Evolutionary conservation across 805 yeast genomes (phyloP).

Genomic region (Teunomyces tritomae): DNA sequence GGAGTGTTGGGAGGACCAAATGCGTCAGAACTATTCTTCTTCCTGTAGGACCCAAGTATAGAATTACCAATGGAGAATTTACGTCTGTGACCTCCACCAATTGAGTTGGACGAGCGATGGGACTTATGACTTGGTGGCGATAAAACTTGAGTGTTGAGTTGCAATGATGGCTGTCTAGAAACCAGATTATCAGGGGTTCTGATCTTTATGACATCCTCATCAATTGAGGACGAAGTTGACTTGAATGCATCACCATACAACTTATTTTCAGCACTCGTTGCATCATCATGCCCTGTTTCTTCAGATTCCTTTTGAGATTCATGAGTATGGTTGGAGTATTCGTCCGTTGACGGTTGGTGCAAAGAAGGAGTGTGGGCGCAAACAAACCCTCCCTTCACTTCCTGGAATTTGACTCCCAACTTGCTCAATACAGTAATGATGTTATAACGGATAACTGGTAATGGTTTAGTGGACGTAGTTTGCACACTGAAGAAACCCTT

Average conservation of each 20-base stretch:
- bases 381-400: conserved; percentile 90
- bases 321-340: conserved; percentile 14
- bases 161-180: conserved; percentile 39
- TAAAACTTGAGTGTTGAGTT: conserved; percentile 26
- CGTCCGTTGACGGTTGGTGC: conserved; percentile 11
- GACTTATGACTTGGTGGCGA: conserved; percentile 29
- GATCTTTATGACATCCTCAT: conserved; percentile 15
- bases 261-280: conserved; percentile 29
- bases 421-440: conserved; percentile 73
- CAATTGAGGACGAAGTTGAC: conserved; percentile 31
- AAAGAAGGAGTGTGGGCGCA: conserved; percentile 68
- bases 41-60: conserved; percentile 46
- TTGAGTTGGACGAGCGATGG: conserved; percentile 39
- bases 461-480: conserved; percentile 88
- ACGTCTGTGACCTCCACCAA: conserved; percentile 48
- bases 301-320: conserved; percentile 18
- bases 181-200: conserved; percentile 30
- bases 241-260: conserved; percentile 42
- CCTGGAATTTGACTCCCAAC: conserved; percentile 78
- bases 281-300: conserved; percentile 14
- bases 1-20: conserved; percentile 56
- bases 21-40: conserved; percentile 44
- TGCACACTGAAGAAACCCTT: conserved; percentile 94
- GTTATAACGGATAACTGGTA: conserved; percentile 83
- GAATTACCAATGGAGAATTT: conserved; percentile 64